Evolutionary conservation across 2,329 filamentous ascomycete genomes (phyloP).

Genomic region (Cordyceps cicadae): DNA sequence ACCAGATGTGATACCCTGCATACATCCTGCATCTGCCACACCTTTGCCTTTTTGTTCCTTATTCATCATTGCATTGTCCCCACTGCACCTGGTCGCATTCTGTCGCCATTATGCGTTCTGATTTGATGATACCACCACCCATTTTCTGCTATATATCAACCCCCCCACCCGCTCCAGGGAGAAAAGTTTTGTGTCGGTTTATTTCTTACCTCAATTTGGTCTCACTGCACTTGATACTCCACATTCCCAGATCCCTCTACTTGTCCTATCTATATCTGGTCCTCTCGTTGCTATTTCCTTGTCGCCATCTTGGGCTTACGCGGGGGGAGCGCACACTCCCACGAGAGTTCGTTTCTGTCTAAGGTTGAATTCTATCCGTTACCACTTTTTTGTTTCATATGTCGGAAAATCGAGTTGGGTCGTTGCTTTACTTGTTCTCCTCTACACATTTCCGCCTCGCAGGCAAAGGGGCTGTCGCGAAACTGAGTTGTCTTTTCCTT

Average conservation of each 20-base stretch:
- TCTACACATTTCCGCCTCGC: slow-evolving; percentile 5
- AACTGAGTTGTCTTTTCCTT: slow-evolving; percentile 2
- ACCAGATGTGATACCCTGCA: slow-evolving; percentile 66
- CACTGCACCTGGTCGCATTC: slow-evolving; percentile 5
- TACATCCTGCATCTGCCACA: slow-evolving; percentile 29
- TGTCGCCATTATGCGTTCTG: slow-evolving; percentile 11
- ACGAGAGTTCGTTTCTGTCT: background rate
- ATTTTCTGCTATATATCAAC: slow-evolving; percentile 17
- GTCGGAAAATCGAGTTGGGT: slow-evolving; percentile 6
- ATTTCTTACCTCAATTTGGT: background rate
- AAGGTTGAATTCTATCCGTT: slow-evolving; percentile 1
- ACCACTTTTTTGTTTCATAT: background rate
- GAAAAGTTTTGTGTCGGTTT: slow-evolving; percentile 11
- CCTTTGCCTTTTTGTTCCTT: slow-evolving; percentile 20
- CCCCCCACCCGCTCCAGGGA: background rate
- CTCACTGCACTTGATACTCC: slow-evolving; percentile 19
- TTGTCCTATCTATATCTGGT: background rate
- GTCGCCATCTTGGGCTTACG: background rate
- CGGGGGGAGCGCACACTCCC: background rate
- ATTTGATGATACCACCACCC: slow-evolving; percentile 14
- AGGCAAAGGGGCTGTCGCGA: slow-evolving; percentile 7
- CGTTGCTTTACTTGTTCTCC: background rate
- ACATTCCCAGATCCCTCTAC: background rate
- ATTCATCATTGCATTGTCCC: slow-evolving; percentile 11
- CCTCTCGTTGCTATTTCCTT: background rate